phyloP scores from a whole-genome alignment of 768 basidiomycete species.

The Boletus speciosus region DNA sequence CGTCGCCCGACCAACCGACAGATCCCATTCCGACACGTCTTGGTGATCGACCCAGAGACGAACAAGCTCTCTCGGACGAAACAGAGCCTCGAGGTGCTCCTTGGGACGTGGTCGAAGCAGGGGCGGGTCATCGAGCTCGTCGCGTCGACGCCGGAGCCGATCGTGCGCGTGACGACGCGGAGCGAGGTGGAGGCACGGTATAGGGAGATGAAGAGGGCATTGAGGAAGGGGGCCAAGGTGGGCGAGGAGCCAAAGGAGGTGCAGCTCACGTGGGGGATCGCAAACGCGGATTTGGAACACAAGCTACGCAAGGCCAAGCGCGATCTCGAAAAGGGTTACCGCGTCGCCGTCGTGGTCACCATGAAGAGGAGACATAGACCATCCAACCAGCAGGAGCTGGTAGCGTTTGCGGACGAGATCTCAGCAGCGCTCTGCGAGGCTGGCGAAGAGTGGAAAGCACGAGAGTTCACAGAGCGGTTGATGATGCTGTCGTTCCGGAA shows the following conservation, averaged over 20 bases:
- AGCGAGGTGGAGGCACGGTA: conserved; percentile 39
- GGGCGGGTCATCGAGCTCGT: conserved; percentile 51
- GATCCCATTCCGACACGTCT: conserved; percentile 43
- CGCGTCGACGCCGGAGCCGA: conserved; percentile 42
- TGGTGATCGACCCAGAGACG: conserved; percentile 46
- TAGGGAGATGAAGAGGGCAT: conserved; percentile 35
- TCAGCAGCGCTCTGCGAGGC: conserved; percentile 44
- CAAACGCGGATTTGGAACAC: conserved; percentile 55
- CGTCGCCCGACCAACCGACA: conserved; percentile 33
- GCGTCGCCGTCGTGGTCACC: conserved; percentile 54
- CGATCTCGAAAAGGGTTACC: conserved; percentile 57
- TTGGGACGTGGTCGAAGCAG: conserved; percentile 35
- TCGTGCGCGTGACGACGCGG: conserved; percentile 57
- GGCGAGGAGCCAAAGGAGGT: conserved; percentile 55
- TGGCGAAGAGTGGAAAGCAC: conserved; percentile 50
- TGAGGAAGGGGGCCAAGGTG: conserved; percentile 28
- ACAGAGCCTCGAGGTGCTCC: conserved; percentile 38
- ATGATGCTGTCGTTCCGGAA: conserved; percentile 46
- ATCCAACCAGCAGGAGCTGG: conserved; percentile 39
- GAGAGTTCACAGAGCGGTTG: conserved; percentile 37
- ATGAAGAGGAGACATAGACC: conserved; percentile 45
- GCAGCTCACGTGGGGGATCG: conserved; percentile 68
- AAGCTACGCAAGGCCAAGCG: conserved; percentile 58
- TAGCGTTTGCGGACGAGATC: conserved; percentile 42
- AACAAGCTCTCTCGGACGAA: conserved; percentile 35